Percentiles rank a stretch among this genome's conserved stretches.
Evolutionary conservation across 768 basidiomycete genomes (phyloP).

Genomic region (Mycena pura): DNA sequence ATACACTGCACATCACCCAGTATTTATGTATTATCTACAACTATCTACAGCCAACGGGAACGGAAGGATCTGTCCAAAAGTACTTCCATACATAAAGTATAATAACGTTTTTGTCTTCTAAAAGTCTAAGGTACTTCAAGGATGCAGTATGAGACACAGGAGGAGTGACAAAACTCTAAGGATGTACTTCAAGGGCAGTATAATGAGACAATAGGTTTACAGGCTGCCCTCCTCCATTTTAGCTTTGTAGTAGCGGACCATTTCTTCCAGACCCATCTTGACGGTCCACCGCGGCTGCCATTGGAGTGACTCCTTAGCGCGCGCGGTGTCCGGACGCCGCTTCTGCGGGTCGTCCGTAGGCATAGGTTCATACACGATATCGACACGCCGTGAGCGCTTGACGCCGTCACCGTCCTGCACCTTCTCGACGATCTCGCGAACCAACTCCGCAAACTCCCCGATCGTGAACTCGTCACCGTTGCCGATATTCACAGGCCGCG

Average conservation of each 20-base stretch:
- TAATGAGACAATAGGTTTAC: no score
- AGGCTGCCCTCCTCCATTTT: conserved; percentile 87
- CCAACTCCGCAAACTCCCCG: conserved; percentile 90
- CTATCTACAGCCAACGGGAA: no score
- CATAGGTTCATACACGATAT: conserved; percentile 81
- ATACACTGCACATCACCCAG: conserved; percentile 10
- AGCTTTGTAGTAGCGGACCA: conserved; percentile 91
- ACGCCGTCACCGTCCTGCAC: conserved; percentile 86
- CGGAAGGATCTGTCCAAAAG: no score
- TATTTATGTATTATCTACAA: no score
- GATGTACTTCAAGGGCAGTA: no score
- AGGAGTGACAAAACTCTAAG: background rate
- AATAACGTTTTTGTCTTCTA: conserved; percentile 12
- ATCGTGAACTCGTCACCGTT: conserved; percentile 97
- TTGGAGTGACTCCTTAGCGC: conserved; percentile 80
- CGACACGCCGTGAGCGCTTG: conserved; percentile 54
- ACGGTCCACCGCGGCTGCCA: conserved; percentile 97
- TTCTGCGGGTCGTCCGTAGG: conserved; percentile 95
- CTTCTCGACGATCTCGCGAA: conserved; percentile 91
- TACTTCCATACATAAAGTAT: background rate
- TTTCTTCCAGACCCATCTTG: conserved; percentile 92
- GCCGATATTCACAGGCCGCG: conserved; percentile 96
- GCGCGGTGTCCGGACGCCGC: conserved; percentile 89
- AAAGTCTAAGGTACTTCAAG: background rate
- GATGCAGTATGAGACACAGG: background rate